phyloP scores from a whole-genome alignment of 352 stramenopile genomes.

The Globisporangium radiosum region DNA sequence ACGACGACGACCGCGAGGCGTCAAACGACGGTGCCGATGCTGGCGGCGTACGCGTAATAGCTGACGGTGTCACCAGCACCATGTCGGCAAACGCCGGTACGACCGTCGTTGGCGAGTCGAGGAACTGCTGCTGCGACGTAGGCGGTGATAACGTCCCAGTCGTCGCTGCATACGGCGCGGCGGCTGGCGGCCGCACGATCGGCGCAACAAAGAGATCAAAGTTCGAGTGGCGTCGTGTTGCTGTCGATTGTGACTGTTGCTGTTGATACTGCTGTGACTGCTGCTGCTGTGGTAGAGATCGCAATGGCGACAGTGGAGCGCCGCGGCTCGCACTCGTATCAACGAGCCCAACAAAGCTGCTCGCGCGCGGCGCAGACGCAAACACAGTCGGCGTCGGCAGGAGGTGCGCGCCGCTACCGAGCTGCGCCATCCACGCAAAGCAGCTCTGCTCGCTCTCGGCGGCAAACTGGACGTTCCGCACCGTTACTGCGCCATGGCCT shows the following conservation, averaged over 20 bases:
- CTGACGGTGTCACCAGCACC: not conserved
- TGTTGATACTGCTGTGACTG: too few relatives aligned
- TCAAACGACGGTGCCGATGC: conserved; percentile 10
- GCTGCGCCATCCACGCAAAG: conserved; percentile 24
- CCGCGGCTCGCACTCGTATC: not conserved
- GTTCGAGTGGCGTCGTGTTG: not conserved
- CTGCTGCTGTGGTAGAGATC: not conserved
- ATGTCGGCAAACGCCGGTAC: conserved; percentile 3
- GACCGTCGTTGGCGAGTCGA: conserved; percentile 11
- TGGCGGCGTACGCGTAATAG: not conserved
- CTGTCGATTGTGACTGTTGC: not conserved
- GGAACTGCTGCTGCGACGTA: not conserved
- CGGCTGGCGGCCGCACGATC: not conserved
- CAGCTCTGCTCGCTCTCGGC: conserved; percentile 25
- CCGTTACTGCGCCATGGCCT: conserved; percentile 30
- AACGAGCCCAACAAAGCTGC: not conserved
- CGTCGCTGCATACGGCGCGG: not conserved
- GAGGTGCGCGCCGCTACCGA: conserved; percentile 12
- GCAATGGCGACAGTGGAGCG: not conserved
- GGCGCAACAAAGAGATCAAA: not conserved
- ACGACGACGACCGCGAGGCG: too few relatives aligned
- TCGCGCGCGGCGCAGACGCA: not conserved
- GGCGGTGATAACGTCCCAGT: conserved; percentile 5
- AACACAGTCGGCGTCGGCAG: not conserved
- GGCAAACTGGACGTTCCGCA: conserved; percentile 30